phyloP scores from a whole-genome alignment of 139 green algal species.

The Spirogloea muscicola region DNA sequence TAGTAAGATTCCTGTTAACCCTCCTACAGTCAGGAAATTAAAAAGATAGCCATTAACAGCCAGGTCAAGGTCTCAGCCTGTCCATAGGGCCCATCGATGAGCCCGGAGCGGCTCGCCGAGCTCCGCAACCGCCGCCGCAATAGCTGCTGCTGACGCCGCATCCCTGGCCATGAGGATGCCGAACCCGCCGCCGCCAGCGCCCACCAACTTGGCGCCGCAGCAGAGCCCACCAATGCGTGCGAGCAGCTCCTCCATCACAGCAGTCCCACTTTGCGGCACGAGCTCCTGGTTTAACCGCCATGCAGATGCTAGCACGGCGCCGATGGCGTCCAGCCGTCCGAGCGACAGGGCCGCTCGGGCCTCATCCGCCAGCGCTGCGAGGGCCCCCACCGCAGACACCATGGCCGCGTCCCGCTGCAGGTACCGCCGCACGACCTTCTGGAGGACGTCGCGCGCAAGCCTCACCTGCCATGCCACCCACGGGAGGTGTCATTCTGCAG shows the following conservation, averaged over 20 bases:
- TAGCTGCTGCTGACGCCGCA: slow-evolving; percentile 1
- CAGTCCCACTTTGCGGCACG: slow-evolving; percentile 37
- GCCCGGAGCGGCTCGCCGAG: slow-evolving; percentile 32
- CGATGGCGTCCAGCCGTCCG: slow-evolving; percentile 1
- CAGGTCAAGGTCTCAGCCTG: no score
- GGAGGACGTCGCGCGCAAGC: slow-evolving; percentile 36
- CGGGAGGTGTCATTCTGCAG: no score
- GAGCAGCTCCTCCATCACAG: slow-evolving; percentile 27
- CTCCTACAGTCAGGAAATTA: no score
- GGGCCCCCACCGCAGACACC: slow-evolving; percentile 19
- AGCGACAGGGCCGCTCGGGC: slow-evolving; percentile 8
- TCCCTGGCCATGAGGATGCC: slow-evolving; percentile 25
- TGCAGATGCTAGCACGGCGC: slow-evolving; percentile 16
- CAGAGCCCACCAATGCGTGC: slow-evolving; percentile 3
- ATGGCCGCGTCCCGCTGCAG: slow-evolving; percentile 23
- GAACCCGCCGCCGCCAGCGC: slow-evolving; percentile 42
- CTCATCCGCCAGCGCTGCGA: slow-evolving; percentile 26
- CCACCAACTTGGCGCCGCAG: slow-evolving; percentile 32
- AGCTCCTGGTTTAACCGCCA: slow-evolving; percentile 43
- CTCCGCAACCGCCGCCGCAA: slow-evolving; percentile 1
- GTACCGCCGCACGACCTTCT: slow-evolving; percentile 39
- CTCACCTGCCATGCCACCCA: slow-evolving; percentile 36
- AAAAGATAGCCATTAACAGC: no score
- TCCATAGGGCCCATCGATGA: slow-evolving; percentile 29
- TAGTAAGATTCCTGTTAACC: no score